These are phyloP conservation scores for Fusarium torreyae DNA, from an alignment of 2,329 filamentous ascomycete species.

Conservation along the genomic window DNA sequence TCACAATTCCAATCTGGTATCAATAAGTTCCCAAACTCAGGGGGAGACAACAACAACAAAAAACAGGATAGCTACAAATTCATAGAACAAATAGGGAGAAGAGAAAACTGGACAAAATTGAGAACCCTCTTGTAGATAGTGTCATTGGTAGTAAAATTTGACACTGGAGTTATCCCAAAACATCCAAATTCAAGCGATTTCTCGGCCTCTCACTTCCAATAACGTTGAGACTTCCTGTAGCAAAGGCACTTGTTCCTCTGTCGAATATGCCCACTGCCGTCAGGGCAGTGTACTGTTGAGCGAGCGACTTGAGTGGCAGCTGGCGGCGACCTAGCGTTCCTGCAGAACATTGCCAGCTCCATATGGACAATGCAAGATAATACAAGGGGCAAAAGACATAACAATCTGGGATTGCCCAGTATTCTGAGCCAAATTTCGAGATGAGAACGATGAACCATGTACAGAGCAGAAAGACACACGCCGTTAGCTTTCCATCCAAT, in stretches of 20 bases:
- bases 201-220: background rate
- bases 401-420: slow-evolving; percentile 26
- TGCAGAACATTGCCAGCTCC: slow-evolving; percentile 21
- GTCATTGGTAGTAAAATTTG: no score
- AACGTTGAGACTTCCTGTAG: background rate
- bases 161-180: background rate
- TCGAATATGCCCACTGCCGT: slow-evolving; percentile 15
- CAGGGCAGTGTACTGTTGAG: slow-evolving; percentile 32
- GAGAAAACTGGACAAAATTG: slow-evolving; percentile 4
- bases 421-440: slow-evolving; percentile 12
- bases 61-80: slow-evolving; percentile 5
- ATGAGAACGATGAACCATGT: slow-evolving; percentile 18
- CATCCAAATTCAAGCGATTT: background rate
- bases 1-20: slow-evolving; percentile 44
- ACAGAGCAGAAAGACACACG: slow-evolving; percentile 37
- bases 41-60: background rate
- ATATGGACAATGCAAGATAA: slow-evolving; percentile 11
- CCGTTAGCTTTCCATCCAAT: slow-evolving; percentile 31
- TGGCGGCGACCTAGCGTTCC: background rate
- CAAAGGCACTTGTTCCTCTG: background rate
- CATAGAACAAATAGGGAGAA: slow-evolving; percentile 8
- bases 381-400: slow-evolving; percentile 22
- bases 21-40: slow-evolving; percentile 24
- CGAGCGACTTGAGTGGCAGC: slow-evolving; percentile 30
- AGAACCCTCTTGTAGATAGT: no score